Conservation (phyloP, 75 land plant species). For the Sequoia sempervirens region DNA sequence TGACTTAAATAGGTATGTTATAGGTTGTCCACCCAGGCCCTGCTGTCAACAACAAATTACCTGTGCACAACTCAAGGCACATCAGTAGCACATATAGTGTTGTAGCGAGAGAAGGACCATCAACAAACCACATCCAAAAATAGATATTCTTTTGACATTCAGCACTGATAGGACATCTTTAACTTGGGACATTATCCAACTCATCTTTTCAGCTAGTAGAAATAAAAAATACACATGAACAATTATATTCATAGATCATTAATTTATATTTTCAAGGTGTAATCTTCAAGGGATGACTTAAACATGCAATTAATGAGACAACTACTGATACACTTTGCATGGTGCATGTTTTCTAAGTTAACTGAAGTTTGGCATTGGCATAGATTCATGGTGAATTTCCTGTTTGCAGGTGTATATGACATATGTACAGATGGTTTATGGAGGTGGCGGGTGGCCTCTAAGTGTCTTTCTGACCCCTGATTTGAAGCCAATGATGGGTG, state of each 20-base stretch:
- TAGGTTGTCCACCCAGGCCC: neutral
- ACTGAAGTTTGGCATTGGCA: neutral
- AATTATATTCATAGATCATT: neutral
- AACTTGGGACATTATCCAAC: neutral
- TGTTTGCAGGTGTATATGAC: slow-evolving; percentile 93
- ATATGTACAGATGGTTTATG: slow-evolving; percentile 91
- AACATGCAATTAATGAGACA: neutral
- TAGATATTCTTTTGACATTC: neutral
- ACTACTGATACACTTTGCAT: neutral
- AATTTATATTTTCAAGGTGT: neutral
- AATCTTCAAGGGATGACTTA: neutral
- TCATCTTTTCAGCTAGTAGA: neutral
- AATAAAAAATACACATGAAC: neutral
- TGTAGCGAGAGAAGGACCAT: neutral
- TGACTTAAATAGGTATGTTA: neutral
- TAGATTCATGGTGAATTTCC: neutral
- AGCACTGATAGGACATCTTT: neutral
- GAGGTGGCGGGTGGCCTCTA: slow-evolving; percentile 99
- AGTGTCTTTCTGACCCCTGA: slow-evolving; percentile 32
- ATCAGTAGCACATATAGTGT: neutral
- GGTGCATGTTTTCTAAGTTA: neutral
- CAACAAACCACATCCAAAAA: neutral
- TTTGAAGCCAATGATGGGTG: slow-evolving; percentile 95
- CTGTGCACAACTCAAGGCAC: neutral
- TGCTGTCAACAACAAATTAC: neutral